Percentiles rank a stretch among this genome's conserved stretches.
Evolutionary conservation across 1,284 basidiomycete species (phyloP).

Genomic region (Porodaedalea pini): DNA sequence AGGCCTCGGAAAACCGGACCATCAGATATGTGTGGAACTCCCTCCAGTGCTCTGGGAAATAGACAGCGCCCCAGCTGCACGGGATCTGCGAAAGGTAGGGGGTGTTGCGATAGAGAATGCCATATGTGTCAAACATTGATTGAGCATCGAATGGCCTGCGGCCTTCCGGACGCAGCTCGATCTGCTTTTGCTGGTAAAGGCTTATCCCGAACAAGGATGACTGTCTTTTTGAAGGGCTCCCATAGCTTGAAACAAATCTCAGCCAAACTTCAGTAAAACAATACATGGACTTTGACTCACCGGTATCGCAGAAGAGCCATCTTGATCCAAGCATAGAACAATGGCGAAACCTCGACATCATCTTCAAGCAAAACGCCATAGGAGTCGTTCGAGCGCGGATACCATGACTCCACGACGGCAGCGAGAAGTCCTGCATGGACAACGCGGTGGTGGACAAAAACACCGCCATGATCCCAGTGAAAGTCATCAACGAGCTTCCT

Average conservation of each 20-base stretch:
- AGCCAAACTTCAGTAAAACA: background rate
- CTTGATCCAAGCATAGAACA: constrained; percentile 83
- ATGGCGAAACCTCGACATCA: constrained; percentile 76
- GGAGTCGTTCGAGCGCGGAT: constrained; percentile 65
- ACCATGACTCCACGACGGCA: constrained; percentile 84
- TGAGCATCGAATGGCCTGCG: constrained; percentile 66
- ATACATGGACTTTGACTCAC: constrained; percentile 38
- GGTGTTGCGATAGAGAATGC: constrained; percentile 42
- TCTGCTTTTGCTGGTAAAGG: constrained; percentile 77
- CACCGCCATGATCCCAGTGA: constrained; percentile 55
- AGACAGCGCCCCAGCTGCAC: constrained; percentile 87
- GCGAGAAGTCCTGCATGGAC: constrained; percentile 73
- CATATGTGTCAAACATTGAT: constrained; percentile 45
- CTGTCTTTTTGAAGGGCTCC: constrained; percentile 36
- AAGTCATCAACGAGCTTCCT: constrained; percentile 47
- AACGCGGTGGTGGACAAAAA: constrained; percentile 65
- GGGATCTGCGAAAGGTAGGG: constrained; percentile 82
- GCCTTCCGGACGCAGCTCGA: constrained; percentile 68
- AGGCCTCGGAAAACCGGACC: constrained; percentile 53
- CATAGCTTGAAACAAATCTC: constrained; percentile 47
- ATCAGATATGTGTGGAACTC: constrained; percentile 77
- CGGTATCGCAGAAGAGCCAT: constrained; percentile 70
- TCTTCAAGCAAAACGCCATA: constrained; percentile 81
- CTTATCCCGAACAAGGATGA: constrained; percentile 69
- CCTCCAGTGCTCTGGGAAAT: constrained; percentile 82